Evolutionary conservation across 805 yeast species (phyloP).

Genomic region (Lipomyces sp.): DNA sequence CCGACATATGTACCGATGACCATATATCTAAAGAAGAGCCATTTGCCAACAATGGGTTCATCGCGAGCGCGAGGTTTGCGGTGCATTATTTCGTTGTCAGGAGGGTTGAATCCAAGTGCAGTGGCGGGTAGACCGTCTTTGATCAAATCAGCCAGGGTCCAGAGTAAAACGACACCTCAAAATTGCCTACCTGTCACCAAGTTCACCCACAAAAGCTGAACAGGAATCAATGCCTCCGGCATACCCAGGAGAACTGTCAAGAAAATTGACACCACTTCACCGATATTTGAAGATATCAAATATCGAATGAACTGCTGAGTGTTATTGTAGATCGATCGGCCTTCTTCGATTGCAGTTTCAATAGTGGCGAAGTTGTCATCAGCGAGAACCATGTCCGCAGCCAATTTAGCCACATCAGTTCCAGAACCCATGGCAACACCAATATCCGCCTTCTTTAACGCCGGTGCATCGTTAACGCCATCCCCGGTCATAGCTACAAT

Average conservation of each 20-base stretch:
- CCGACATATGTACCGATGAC: constrained; percentile 52
- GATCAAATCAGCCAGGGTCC: background rate
- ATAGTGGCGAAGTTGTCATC: constrained; percentile 63
- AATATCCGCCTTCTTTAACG: constrained; percentile 64
- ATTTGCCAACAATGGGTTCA: constrained; percentile 49
- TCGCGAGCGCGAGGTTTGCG: constrained; percentile 49
- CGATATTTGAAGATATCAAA: constrained; percentile 59
- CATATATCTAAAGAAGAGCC: constrained; percentile 50
- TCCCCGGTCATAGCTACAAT: constrained; percentile 70
- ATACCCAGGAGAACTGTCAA: constrained; percentile 59
- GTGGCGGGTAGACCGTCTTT: constrained; percentile 62
- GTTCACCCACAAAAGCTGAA: constrained; percentile 62
- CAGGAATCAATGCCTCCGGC: constrained; percentile 61
- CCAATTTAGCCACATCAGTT: constrained; percentile 64
- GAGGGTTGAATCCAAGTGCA: constrained; percentile 58
- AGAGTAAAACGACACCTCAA: background rate
- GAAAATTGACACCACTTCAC: constrained; percentile 61
- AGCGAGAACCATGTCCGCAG: constrained; percentile 61
- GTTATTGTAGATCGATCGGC: constrained; percentile 54
- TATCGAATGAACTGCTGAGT: constrained; percentile 52
- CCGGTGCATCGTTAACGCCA: constrained; percentile 70
- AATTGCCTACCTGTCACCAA: constrained; percentile 50
- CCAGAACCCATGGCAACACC: constrained; percentile 70
- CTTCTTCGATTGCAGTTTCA: constrained; percentile 61
- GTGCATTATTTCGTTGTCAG: constrained; percentile 49